Percentiles rank a stretch among this genome's conserved stretches.
phyloP scores from a whole-genome alignment of 441 rosid species.

The Populus hybrid region DNA sequence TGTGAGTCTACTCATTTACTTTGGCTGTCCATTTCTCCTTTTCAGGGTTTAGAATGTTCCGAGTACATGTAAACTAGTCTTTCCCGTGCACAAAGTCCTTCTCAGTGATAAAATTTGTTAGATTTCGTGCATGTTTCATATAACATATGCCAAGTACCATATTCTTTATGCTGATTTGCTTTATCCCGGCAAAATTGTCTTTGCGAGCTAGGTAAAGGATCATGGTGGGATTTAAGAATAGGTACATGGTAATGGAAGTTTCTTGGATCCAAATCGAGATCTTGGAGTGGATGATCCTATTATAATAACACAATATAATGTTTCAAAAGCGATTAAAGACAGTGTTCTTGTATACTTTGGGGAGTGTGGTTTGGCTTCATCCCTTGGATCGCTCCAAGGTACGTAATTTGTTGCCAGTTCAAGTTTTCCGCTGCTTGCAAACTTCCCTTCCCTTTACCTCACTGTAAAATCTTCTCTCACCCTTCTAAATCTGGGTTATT shows the following conservation, averaged over 20 bases:
- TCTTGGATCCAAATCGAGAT: slow-evolving; percentile 66
- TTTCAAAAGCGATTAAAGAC: slow-evolving; percentile 62
- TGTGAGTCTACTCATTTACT: too few species aligned
- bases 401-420: background rate
- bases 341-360: slow-evolving; percentile 62
- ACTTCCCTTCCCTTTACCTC: background rate
- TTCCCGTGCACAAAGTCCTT: too few species aligned
- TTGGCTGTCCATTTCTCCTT: too few species aligned
- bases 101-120: too few species aligned
- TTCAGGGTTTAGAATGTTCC: too few species aligned
- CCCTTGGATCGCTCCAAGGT: slow-evolving; percentile 64
- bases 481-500: background rate
- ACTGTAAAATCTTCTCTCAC: background rate
- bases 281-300: slow-evolving; percentile 55
- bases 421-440: background rate
- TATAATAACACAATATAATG: slow-evolving; percentile 59
- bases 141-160: too few species aligned
- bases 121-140: too few species aligned
- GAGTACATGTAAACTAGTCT: too few species aligned
- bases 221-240: slow-evolving; percentile 83
- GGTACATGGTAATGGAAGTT: slow-evolving; percentile 74
- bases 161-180: slow-evolving; percentile 18
- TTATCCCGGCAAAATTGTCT: background rate
- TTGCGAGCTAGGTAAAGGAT: slow-evolving; percentile 8
- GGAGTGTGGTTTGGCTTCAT: slow-evolving; percentile 72